Evolutionary conservation across 352 stramenopile species (phyloP), one percentile per base, ranked within the genome.

Genomic region (Elongisporangium anandrum): DNA sequence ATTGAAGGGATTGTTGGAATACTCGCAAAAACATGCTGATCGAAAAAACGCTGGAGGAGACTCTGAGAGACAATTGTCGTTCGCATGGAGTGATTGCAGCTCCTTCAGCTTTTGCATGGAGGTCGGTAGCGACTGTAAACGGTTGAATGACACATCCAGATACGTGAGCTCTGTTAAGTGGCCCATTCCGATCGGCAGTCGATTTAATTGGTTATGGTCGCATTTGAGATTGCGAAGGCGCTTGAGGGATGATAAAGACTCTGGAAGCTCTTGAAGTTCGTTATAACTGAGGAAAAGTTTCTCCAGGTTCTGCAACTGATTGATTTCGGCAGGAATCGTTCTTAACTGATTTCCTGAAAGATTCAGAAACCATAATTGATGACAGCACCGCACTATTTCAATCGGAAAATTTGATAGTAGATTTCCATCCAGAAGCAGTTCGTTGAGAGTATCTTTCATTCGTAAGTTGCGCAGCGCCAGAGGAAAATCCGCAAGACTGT

Each of bases 1-100:
- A 16, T 63, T 63, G 51, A 92, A 90, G 22, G 76, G 77, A 50
- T 92, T 92, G 57, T 86, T 88, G 17, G 76, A 87, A 49, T 84
- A 68, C 21, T 89, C 78, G 24, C 77, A 70, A 50, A 73, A 84
- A 52, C 70, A 85, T 19, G 57, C 50, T 12, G 67, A 19, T 15
- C 64, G 41, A 21, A 53, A 52, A 10, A 78, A 39, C 10, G 61
- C 69, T 20, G 79, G 62, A 6, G 82, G 78, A 15, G 50, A 26
- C 4, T 52, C 19, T 5, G 45, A 34, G 34, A 92, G 60, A 17
- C 62, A 41, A 53, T 92, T 92, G 57, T 84, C 64, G 49, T 66
- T 80, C 12, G 70, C 75, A 41, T 75, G 55, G 0, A 92, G 54
- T 4, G 65, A 77, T 45, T 62, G 58, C n/a, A 92, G 64, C 12